Base-by-base conservation (phyloP, 164 flowering plant genomes). In the Dillenia suffruticosa region DNA sequence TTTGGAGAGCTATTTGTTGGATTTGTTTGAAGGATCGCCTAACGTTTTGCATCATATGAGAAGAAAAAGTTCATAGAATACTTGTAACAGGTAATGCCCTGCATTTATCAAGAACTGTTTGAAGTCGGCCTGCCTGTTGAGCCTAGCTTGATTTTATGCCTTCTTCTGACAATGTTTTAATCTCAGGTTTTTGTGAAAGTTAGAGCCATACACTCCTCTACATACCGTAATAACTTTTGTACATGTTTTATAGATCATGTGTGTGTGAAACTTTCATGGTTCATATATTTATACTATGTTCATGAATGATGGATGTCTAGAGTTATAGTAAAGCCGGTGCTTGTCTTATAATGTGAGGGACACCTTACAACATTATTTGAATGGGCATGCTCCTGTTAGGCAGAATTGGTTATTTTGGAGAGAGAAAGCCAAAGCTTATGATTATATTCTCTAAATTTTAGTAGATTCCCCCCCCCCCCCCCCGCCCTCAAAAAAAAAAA, bases 21-120 rank as follows among this genome's bases (percentile, higher is more conserved):
- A 91, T 74, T 74, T 92, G 54, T 92, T 90, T 58, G 93, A 87
- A 81, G 90, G 98, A 24, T 48, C 74, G 0, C 85, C 92, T 63
- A 61, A 66, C 61, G 78, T 85, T 56, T 69, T 85, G 58, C 78
- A 83, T 47, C 81, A 81, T 59, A 74, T 57, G 46, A 63, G 72
- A 69, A 77, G 87, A 76, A 87, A 79, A 66, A 76, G 80, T 71
- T 19, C 76, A 40, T 83, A 77, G 16, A 51, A 46, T 53, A 48
- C 64, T 24, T 59, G 46, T 56, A 56, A 64, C 72, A 76, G 81
- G 78, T 74, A 68, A 63, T 56, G 15, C n/a, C 51, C 43, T 62
- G 70, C 63, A 56, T 46, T 66, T 45, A 14, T 62, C 58, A 57
- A 63, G 75, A 55, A 65, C 14, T 67, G 53, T 68, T 56, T 68